These are phyloP conservation scores for Wickerhamiella musiphila DNA, from an alignment of 805 yeast species.

Conservation along the genomic window DNA sequence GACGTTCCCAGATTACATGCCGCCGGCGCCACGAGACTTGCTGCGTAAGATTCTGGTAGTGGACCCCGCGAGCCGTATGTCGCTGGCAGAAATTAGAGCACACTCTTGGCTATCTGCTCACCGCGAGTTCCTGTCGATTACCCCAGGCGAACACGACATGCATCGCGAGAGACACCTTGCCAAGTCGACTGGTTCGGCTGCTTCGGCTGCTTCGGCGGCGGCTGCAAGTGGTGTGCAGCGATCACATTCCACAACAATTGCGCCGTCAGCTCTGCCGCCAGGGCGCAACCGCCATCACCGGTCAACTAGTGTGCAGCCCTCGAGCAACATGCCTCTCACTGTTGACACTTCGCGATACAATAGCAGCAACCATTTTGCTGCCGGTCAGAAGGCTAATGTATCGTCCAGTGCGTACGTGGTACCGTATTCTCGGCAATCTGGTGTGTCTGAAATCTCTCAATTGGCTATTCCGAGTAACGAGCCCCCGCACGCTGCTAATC, in stretches of 20 bases:
- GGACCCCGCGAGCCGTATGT: conserved; percentile 63
- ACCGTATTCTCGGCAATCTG: too few relatives aligned
- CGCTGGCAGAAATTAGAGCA: conserved; percentile 47
- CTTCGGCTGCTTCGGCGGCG: not conserved
- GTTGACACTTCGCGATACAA: too few relatives aligned
- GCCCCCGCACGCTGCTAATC: too few relatives aligned
- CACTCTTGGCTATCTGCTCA: conserved; percentile 88
- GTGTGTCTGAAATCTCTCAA: too few relatives aligned
- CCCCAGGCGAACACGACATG: conserved; percentile 84
- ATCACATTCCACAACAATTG: conserved; percentile 2
- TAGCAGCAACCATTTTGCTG: too few relatives aligned
- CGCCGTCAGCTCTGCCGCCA: not conserved
- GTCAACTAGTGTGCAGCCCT: too few relatives aligned
- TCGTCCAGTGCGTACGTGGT: too few relatives aligned
- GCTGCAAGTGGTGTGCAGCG: conserved; percentile 1
- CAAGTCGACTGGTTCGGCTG: not conserved
- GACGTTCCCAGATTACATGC: conserved; percentile 88
- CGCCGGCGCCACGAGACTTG: conserved; percentile 80
- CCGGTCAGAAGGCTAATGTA: too few relatives aligned
- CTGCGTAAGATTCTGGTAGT: conserved; percentile 66
- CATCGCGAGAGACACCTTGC: conserved; percentile 5
- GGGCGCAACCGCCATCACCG: too few relatives aligned
- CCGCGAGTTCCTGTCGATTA: conserved; percentile 60
- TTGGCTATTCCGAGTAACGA: too few relatives aligned
- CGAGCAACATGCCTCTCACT: too few relatives aligned